Evolutionary conservation across 2,329 filamentous ascomycete genomes (phyloP).

Genomic region (Aspergillus proliferans): DNA sequence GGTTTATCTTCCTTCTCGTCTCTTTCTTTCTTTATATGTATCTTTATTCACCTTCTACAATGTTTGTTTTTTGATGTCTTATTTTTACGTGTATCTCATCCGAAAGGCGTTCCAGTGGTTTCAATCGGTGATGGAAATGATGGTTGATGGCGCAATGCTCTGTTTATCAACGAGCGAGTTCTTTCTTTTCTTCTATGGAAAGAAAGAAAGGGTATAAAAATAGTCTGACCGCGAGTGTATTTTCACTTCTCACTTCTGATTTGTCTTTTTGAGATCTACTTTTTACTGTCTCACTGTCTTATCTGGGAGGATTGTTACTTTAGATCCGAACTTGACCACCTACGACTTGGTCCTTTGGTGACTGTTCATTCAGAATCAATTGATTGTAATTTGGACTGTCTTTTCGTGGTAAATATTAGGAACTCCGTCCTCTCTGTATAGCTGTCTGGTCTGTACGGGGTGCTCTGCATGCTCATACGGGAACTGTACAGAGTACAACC

Average conservation of each 20-base stretch:
- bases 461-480: too few species aligned
- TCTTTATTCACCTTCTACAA: neutral
- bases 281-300: neutral
- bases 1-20: neutral
- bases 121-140: conserved; percentile 14
- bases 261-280: neutral
- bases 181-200: too few species aligned
- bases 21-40: neutral
- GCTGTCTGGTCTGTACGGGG: too few species aligned
- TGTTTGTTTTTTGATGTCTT: neutral
- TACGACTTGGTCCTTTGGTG: neutral
- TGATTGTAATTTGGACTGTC: conserved; percentile 8
- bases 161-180: conserved; percentile 13
- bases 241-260: neutral
- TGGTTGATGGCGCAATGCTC: conserved; percentile 19
- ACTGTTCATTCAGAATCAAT: conserved; percentile 1
- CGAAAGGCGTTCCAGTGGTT: conserved; percentile 18
- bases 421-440: too few species aligned
- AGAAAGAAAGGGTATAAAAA: too few species aligned
- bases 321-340: neutral
- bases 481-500: too few species aligned
- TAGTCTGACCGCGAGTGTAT: neutral
- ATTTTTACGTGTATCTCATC: neutral
- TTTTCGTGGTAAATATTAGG: neutral
- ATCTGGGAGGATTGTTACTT: neutral